Conservation (phyloP, 2,329 filamentous ascomycete genomes). For the Penicillium sp. region DNA sequence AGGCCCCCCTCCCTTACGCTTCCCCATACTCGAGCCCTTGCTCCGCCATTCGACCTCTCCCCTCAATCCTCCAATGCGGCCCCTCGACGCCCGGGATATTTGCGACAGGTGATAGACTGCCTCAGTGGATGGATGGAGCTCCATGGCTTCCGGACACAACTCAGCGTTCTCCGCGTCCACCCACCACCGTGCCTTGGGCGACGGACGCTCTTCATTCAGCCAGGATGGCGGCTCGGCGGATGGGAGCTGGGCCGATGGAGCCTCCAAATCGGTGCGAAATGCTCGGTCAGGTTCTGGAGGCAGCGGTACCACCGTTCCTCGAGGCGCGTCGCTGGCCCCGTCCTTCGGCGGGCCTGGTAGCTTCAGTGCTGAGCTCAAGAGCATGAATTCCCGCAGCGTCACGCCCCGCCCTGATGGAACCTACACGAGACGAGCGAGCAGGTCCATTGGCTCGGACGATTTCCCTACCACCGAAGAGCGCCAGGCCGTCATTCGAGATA, state of each 20-base stretch:
- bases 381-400: constrained; percentile 62
- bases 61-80: constrained; percentile 34
- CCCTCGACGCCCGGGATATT: constrained; percentile 22
- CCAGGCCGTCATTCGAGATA: constrained; percentile 72
- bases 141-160: constrained; percentile 47
- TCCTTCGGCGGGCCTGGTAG: constrained; percentile 71
- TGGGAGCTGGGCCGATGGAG: constrained; percentile 40
- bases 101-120: constrained; percentile 38
- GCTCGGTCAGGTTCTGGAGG: constrained; percentile 56
- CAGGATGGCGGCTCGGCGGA: constrained; percentile 40
- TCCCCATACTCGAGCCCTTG: constrained; percentile 24
- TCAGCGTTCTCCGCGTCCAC: constrained; percentile 43
- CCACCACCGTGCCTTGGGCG: constrained; percentile 40
- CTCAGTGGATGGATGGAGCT: constrained; percentile 43
- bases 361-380: constrained; percentile 84
- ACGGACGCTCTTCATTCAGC: constrained; percentile 39
- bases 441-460: constrained; percentile 61
- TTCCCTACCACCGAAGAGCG: constrained; percentile 64
- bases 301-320: constrained; percentile 62
- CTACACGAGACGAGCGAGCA: constrained; percentile 45
- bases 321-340: constrained; percentile 65
- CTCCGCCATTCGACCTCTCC: constrained; percentile 20
- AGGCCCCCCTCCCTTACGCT: constrained; percentile 20
- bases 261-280: constrained; percentile 34
- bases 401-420: constrained; percentile 57